Base-by-base conservation (phyloP, 345 rosid species). In the Passiflora organensis region DNA sequence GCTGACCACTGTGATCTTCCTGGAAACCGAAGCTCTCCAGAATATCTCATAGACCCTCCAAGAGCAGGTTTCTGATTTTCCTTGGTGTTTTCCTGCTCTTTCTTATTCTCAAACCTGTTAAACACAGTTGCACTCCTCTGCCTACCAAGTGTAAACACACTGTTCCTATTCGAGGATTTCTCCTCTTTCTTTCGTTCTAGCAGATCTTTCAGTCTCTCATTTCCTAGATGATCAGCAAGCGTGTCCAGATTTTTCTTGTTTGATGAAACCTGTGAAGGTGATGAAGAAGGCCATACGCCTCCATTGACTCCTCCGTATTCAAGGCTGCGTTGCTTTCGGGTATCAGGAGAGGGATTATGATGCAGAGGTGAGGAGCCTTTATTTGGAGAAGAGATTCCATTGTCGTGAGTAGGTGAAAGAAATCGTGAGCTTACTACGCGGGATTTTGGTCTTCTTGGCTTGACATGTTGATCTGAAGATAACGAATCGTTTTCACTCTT, bases 341-440 rank as follows among this genome's bases (percentile, higher is more conserved):
- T 24, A 19, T 64, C 74, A 0, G 51, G 16, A 6, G 81, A 51
- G 5, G 81, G 48, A 32, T 60, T 61, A 2, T 53, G 61, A 49
- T 61, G 46, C 42, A 58, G 37, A 8, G 78, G 78, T 6, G 80
- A 65, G 1, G 59, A 59, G 56, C 50, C 58, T 63, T 64, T 73
- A 53, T 28, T 69, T 1, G 75, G 77, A 32, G 81, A 67, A 0
- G 45, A 60, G 60, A 15, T 67, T 55, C 79, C 71, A 43, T 65
- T 56, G 34, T 66, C 72, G 6, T 65, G 78, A 72, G 66, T 34
- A 0, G 82, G 82, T 20, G 82, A 76, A 44, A 86, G 80, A 59
- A 74, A 86, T 28, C 88, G 79, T 1, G 97, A 90, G 63, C 82
- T 63, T 14, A 84, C 84, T 65, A 74, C 80, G 1, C 89, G 78